Base-by-base conservation (phyloP, 179 eudicot genomes). In the Beta lomatogona region DNA sequence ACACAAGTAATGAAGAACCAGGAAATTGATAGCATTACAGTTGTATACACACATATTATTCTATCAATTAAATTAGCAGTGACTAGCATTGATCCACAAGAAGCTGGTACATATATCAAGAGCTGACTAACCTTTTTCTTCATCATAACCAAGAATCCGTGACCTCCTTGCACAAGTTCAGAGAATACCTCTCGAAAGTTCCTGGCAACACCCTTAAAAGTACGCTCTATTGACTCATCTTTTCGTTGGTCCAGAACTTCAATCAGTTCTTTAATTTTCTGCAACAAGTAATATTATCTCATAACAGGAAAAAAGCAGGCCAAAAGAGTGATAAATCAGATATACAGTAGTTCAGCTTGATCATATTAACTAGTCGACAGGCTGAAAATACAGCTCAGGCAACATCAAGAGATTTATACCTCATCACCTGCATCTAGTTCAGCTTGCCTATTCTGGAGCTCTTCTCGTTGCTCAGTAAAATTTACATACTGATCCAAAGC, bases 381-480 rank as follows among this genome's bases (percentile, higher is more conserved):
- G 82, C 75, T 75, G 71, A 82, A 77, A 46, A 28, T 36, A 61
- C 36, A 13, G 21, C 68, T 46, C 67, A 28, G 8, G 61, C n/a
- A 72, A 60, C 45, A 65, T 82, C 52, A 53, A 53, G 36, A 69
- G 57, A 45, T 28, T 50, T 45, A 53, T 88, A 96, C 99, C 98
- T 96, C 97, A 85, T 96, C 99, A 81, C 98, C 98, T n/a, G 97
- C 96, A 93, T 96, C 96, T 86, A 94, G 80, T 83, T 94, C 99
- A 77, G 94, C 97, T 87, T 93, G 98, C 82, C 99, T 88, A 84
- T 90, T 91, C 90, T 94, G 97, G 72, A 96, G 95, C 83, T 93
- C 97, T 88, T 93, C 98, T 73, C 99, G 85, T 84, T 96, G 99
- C 89, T 96, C 99, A 53, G 97, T 96, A 75, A 96, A 96, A 83